Percentiles rank a stretch among this genome's conserved stretches.
Evolutionary conservation across 202 grass and related monocot genomes (phyloP).

Genomic region (Dendrocalamus latiflorus): DNA sequence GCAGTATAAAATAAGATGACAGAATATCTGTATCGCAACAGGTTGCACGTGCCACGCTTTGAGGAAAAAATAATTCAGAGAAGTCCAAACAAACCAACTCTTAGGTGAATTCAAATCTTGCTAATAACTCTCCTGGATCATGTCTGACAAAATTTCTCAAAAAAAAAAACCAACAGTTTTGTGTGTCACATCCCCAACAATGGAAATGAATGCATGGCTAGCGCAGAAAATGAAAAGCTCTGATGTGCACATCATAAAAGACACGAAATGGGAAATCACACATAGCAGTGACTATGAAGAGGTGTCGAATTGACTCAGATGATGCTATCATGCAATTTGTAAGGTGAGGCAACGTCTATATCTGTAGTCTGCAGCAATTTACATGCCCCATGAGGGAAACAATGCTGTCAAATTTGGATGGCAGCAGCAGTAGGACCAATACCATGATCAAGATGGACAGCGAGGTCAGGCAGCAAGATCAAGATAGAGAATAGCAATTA

Average conservation of each 20-base stretch:
- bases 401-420: not conserved
- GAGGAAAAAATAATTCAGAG: not conserved
- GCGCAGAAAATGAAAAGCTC: not conserved
- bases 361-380: not conserved
- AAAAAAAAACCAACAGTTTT: not conserved
- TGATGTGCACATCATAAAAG: not conserved
- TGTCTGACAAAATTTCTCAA: not conserved
- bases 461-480: not conserved
- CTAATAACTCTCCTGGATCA: not conserved
- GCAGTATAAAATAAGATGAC: not conserved
- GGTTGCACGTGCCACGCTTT: not conserved
- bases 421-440: not conserved
- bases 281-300: not conserved
- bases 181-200: not conserved
- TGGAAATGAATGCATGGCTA: not conserved
- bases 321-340: not conserved
- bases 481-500: not conserved
- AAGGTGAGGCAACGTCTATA: not conserved
- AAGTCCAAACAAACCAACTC: not conserved
- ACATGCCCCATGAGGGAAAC: not conserved
- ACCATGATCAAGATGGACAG: not conserved
- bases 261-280: not conserved
- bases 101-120: slow-evolving; percentile 13
- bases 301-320: not conserved
- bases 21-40: slow-evolving; percentile 19